A percentile compares a stretch with the other conserved stretches of the same genome.
phyloP scores from a whole-genome alignment of 306 rosid genomes.

The Cajanus cajan region DNA sequence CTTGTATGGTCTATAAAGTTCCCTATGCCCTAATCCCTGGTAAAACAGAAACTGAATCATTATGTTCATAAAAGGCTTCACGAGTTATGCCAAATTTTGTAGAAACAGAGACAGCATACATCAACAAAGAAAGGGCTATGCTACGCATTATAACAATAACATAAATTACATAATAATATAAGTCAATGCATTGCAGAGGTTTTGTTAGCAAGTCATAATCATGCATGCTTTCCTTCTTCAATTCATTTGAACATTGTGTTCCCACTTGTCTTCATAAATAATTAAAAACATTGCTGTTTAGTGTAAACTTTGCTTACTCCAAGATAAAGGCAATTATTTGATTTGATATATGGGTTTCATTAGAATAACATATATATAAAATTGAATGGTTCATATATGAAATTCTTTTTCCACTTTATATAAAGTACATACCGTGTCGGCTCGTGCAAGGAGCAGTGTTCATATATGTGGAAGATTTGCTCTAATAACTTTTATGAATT shows the following conservation, averaged over 20 bases:
- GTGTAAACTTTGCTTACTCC: background rate
- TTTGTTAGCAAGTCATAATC: conserved; percentile 38
- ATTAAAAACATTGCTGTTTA: background rate
- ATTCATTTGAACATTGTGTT: background rate
- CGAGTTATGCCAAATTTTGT: conserved; percentile 3
- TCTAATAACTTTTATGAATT: background rate
- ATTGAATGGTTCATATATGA: conserved; percentile 13
- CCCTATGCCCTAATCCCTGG: background rate
- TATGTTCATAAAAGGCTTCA: background rate
- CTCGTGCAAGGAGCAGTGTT: background rate
- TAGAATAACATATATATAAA: background rate
- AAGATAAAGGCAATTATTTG: conserved; percentile 9
- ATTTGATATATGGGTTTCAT: background rate
- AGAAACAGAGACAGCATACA: background rate
- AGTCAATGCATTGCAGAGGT: background rate
- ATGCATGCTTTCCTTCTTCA: conserved; percentile 12
- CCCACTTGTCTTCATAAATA: background rate
- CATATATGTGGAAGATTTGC: background rate
- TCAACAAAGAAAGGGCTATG: background rate
- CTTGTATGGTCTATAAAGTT: conserved; percentile 8
- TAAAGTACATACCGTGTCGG: background rate
- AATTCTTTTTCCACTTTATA: background rate
- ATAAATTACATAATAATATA: background rate
- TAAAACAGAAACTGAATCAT: background rate
- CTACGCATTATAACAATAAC: background rate